Evolutionary conservation across 2,329 filamentous ascomycete genomes (phyloP), one percentile per base, ranked within the genome.

Genomic region (Cytospora piceae): DNA sequence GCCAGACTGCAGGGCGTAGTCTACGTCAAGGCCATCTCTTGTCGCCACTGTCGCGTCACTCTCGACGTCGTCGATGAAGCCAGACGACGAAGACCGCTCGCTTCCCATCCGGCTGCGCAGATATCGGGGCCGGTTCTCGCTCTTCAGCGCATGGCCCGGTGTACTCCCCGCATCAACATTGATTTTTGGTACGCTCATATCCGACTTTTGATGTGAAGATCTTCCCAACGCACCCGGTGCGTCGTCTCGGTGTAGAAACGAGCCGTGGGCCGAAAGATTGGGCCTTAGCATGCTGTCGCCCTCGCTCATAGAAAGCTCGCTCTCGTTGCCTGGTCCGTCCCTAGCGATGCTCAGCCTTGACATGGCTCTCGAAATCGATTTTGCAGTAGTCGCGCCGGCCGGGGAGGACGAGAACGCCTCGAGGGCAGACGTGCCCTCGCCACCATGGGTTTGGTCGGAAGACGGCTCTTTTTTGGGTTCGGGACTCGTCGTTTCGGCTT

Each of bases 1-100:
- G 22, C 92, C 93, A 2, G 92, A 91, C 72, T 96, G 92, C 42
- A 96, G 80, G 29, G 92, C 91, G 77, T 90, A 95, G 75, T 97
- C 93, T 11, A 88, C 87, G 8, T 90, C 82, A 12, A 82, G 73
- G 8, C 82, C 90, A 2, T 42, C 66, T 15, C 42, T 39, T 4
- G 66, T 68, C 22, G 59, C 63, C 22, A 92, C 80, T 6, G 91
- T 93, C 4, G 84, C 85, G 69, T 96, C 93, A 73, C 89, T 94
- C n/a, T 86, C 87, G 11, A 80, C 81, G 68, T 91, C 89, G 42
- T 87, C 84, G n/a, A 79, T 73, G 51, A 86, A 83, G 1, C 86
- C 89, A 0, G 86, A 89, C 3, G 84, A 80, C 1, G 86, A 89
- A 4, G 86, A 89, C 62, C 85, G 79, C 69, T 87, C 83, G 73